Evolutionary conservation across 805 yeast genomes (phyloP), one percentile per base, ranked within the genome.

Genomic region (Pichia phayaonensis): DNA sequence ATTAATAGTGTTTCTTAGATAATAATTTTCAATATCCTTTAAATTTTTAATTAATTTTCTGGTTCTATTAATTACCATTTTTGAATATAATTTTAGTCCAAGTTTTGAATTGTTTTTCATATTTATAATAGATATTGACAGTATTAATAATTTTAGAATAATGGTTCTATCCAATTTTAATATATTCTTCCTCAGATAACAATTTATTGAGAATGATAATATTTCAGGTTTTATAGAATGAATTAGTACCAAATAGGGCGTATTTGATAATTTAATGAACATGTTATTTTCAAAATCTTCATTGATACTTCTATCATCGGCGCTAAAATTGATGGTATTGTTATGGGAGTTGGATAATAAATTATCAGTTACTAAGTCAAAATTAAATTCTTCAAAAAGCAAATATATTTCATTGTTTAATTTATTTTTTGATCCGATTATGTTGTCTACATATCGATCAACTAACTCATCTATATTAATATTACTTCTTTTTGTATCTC

Each of bases 221-320:
- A 51, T 7, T 42, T 51, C 27, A 2, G 54, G 54, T 38, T 29
- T 34, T 4, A 51, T 36, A 1, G 54, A 51, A 41, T 51, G 54
- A 11, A 51, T 8, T 27, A 51, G 16, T 27, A 47, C 2, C n/a
- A 27, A 27, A 36, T 51, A 51, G n/a, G 51, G 51, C 2, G 54
- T 51, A 8, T 40, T 12, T 4, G 46, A 43, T 22, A 51, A 10
- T 15, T 45, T 23, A 5, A 51, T 44, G 3, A 31, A 16, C 29
- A 50, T 22, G 18, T n/a, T 26, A 10, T 34, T 29, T 18, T 38
- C 50, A 22, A 15, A 26, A n/a, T 16, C 34, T 10, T 22, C 23
- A 11, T 26, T 6, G 1, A 15, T 15, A 20, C 20, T 24, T 11
- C 8, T 15, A 8, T 4, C 7, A 20, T 41, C 31, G 6, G 11